phyloP scores from a whole-genome alignment of 163 green algal species.

The Chlorella variabilis region DNA sequence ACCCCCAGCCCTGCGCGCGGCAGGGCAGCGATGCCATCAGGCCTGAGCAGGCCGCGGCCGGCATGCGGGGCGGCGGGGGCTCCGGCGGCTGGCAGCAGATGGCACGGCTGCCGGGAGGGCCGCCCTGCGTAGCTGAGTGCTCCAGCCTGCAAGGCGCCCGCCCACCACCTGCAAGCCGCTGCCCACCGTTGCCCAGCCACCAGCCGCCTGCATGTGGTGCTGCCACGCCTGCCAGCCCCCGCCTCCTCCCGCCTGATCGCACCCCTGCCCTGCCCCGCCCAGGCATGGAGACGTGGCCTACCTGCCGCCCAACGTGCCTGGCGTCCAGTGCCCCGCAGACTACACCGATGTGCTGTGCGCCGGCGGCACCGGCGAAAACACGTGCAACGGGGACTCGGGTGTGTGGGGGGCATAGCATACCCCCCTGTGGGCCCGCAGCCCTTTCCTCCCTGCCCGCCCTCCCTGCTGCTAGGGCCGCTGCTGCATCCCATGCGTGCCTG shows the following conservation, averaged over 20 bases:
- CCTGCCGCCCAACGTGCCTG: not conserved
- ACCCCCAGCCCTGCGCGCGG: no score
- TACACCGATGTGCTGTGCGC: constrained; percentile 17
- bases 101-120: no score
- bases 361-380: constrained; percentile 25
- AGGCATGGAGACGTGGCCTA: not conserved
- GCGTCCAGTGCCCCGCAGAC: not conserved
- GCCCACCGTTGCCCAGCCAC: not conserved
- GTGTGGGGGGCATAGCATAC: not conserved
- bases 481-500: not conserved
- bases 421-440: no score
- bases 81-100: no score
- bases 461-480: no score
- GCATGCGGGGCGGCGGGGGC: no score
- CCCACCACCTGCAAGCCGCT: constrained; percentile 3
- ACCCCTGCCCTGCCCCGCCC: not conserved
- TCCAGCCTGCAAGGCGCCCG: no score
- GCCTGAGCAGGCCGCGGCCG: no score
- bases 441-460: not conserved
- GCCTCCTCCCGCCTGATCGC: no score
- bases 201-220: not conserved
- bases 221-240: no score
- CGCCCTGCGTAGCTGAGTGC: no score
- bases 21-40: not conserved
- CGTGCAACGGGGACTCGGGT: constrained; percentile 24